phyloP scores from a whole-genome alignment of 768 basidiomycete species.

The Rhodotorula toruloides region DNA sequence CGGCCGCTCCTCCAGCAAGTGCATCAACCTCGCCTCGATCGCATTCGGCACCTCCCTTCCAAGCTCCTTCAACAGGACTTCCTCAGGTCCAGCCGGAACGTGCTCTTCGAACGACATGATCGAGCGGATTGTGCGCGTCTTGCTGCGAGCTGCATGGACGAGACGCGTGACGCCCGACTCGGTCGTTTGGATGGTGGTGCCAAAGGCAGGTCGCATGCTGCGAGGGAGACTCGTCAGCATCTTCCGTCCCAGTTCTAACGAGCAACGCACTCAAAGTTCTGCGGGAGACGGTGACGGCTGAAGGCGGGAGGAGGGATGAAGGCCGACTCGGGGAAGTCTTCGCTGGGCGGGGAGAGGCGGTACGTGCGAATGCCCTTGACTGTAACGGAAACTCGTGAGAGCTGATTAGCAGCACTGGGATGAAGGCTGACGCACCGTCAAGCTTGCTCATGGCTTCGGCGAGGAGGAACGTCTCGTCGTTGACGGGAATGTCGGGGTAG shows the following conservation, averaged over 20 bases:
- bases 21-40: constrained; percentile 57
- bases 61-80: constrained; percentile 1
- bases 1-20: constrained; percentile 71
- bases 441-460: constrained; percentile 69
- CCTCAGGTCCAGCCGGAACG: constrained; percentile 26
- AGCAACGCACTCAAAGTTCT: constrained; percentile 66
- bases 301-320: constrained; percentile 86
- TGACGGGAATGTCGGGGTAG: constrained; percentile 57
- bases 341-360: constrained; percentile 61
- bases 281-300: constrained; percentile 70
- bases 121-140: constrained; percentile 49
- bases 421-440: constrained; percentile 61
- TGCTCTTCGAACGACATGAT: constrained; percentile 21
- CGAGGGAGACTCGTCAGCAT: background rate
- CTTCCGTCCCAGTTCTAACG: too few species aligned
- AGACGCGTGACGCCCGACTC: constrained; percentile 69
- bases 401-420: background rate
- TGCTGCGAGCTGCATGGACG: constrained; percentile 81
- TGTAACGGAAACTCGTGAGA: constrained; percentile 44
- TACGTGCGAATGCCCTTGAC: constrained; percentile 72
- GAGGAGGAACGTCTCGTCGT: constrained; percentile 60
- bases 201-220: constrained; percentile 10
- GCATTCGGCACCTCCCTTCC: background rate
- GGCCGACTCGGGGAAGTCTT: constrained; percentile 57
- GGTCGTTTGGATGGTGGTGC: constrained; percentile 53